A percentile compares a stretch with the other conserved stretches of the same genome.
Evolutionary conservation across 2,329 filamentous ascomycete species (phyloP).

Genomic region (Alternaria longipes): DNA sequence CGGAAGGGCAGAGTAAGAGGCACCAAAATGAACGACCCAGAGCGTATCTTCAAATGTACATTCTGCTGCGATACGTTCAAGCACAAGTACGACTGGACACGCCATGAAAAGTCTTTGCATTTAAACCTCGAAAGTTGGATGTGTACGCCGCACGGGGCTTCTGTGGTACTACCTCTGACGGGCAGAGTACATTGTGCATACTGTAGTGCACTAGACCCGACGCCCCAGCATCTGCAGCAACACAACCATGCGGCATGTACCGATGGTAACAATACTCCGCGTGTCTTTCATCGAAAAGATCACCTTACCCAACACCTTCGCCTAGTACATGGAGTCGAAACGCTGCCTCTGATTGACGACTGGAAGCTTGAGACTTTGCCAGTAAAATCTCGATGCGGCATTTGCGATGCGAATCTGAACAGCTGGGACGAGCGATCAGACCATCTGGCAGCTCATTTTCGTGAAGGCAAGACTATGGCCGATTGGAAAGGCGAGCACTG

Average conservation of each 20-base stretch:
- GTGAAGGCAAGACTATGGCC: slow-evolving; percentile 59
- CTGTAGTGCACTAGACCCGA: slow-evolving; percentile 63
- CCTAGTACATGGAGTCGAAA: slow-evolving; percentile 66
- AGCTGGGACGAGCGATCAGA: slow-evolving; percentile 59
- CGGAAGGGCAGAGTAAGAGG: slow-evolving; percentile 15
- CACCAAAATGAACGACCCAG: slow-evolving; percentile 18
- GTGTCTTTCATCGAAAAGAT: slow-evolving; percentile 68
- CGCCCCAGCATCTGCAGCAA: slow-evolving; percentile 62
- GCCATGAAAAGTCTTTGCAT: slow-evolving; percentile 42
- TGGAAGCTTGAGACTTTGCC: slow-evolving; percentile 63
- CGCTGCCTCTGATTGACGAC: slow-evolving; percentile 68
- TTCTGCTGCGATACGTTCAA: slow-evolving; percentile 44
- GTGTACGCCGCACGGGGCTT: slow-evolving; percentile 64
- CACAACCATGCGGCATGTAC: slow-evolving; percentile 70
- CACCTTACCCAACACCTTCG: slow-evolving; percentile 68
- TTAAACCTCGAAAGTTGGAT: slow-evolving; percentile 49
- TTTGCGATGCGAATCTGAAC: slow-evolving; percentile 55
- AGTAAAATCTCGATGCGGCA: slow-evolving; percentile 61
- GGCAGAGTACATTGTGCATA: slow-evolving; percentile 65
- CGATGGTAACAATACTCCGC: slow-evolving; percentile 67
- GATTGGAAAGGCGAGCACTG: slow-evolving; percentile 63
- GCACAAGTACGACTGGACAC: slow-evolving; percentile 41
- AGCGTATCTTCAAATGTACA: slow-evolving; percentile 40
- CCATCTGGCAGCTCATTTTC: slow-evolving; percentile 62
- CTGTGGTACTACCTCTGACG: slow-evolving; percentile 63